Base-by-base conservation (phyloP, 345 rosid genomes). In the Brassica incana region DNA sequence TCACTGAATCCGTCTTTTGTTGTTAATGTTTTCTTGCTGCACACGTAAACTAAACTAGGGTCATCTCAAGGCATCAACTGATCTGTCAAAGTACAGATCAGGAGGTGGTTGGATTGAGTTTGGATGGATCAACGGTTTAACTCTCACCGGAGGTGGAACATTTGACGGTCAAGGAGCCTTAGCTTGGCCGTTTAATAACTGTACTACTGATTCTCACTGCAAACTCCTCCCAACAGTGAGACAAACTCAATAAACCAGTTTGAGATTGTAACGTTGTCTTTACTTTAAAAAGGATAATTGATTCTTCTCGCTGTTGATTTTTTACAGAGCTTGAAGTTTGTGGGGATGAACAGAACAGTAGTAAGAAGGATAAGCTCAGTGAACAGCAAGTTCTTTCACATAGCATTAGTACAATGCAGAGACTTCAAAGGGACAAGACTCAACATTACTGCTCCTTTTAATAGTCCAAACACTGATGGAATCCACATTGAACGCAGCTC, bases 381-480 rank as follows among this genome's bases (percentile, higher is more conserved):
- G 81, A 84, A 89, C 43, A 89, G 93, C 91, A 86, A 87, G 80
- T 86, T 86, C 81, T 89, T 91, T 63, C 92, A 89, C 66, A 80
- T 89, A 12, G 88, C 88, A 30, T 77, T 89, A 62, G 89, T 89
- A 1, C 86, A 79, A 65, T 88, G 92, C 50, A 83, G 70, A 52
- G 81, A 87, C 74, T 88, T 86, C 76, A 87, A 80, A 85, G 88
- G 87, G 1, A 82, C 84, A 54, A 69, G 82, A 40, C 78, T 83
- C 11, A 83, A 69, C n/a, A 71, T 89, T 18, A 23, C 36, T 6
- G 90, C 93, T 12, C 90, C 93, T 1, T 65, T 23, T 1, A 64
- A 84, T 16, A 90, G 95, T 63, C 95, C 90, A 0, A 90, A 90
- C 82, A 90, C 93, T 0, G 90, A 88, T 65, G 95, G 91, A 48